Conservation (phyloP, 805 yeast species). For the Blastobotrys mokoenaii region DNA sequence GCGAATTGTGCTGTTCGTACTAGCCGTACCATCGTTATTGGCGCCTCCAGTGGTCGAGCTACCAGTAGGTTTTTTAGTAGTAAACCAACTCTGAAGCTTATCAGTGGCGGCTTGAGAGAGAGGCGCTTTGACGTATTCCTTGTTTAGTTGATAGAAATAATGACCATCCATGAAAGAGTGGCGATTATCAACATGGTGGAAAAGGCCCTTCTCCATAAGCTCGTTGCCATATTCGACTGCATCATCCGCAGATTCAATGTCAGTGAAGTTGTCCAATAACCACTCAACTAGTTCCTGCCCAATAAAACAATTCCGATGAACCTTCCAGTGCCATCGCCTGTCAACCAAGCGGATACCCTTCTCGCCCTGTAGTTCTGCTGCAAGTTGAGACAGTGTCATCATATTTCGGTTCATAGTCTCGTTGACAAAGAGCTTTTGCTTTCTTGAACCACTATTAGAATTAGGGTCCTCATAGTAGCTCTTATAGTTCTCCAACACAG, state of each 20-base stretch:
- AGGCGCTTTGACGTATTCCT: slow-evolving; percentile 35
- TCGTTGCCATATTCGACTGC: slow-evolving; percentile 75
- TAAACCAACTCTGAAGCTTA: slow-evolving; percentile 20
- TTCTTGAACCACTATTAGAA: slow-evolving; percentile 19
- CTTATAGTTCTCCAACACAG: slow-evolving; percentile 34
- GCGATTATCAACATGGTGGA: slow-evolving; percentile 73
- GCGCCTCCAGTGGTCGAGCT: not conserved
- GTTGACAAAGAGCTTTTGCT: slow-evolving; percentile 29
- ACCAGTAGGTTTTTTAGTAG: not conserved
- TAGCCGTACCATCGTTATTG: not conserved
- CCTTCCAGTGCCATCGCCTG: slow-evolving; percentile 84
- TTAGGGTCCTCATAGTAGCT: slow-evolving; percentile 26
- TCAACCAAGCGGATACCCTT: slow-evolving; percentile 63
- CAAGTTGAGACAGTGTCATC: slow-evolving; percentile 45
- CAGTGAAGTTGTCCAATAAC: slow-evolving; percentile 71
- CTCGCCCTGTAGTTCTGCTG: slow-evolving; percentile 54
- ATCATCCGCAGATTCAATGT: slow-evolving; percentile 71
- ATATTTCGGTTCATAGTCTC: slow-evolving; percentile 34
- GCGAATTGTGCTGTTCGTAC: not conserved
- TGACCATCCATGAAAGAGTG: slow-evolving; percentile 90
- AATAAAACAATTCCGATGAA: slow-evolving; percentile 67
- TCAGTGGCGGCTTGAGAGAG: not conserved
- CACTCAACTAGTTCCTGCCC: slow-evolving; percentile 84
- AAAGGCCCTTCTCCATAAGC: slow-evolving; percentile 62
- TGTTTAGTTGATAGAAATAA: slow-evolving; percentile 69